Percentiles rank a stretch among this genome's conserved stretches.
phyloP scores from a whole-genome alignment of 192 early-diverging fungal genomes.

The Coemansia sp. region DNA sequence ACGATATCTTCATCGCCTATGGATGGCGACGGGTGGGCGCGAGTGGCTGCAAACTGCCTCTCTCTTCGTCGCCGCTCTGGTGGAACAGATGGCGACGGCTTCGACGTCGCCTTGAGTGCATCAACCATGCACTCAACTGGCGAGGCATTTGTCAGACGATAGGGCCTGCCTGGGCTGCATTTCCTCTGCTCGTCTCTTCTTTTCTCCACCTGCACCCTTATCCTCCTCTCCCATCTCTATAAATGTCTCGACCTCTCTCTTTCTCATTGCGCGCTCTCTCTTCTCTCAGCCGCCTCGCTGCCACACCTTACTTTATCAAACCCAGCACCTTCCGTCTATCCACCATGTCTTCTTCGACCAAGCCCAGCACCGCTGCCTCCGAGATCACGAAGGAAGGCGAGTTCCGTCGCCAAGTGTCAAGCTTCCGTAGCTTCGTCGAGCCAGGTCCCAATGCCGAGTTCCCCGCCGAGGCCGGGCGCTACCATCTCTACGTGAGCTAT shows the following conservation, averaged over 20 bases:
- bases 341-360: conserved; percentile 2
- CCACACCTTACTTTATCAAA: neutral
- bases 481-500: conserved; percentile 74
- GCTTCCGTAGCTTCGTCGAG: conserved; percentile 64
- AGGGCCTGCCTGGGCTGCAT: no score
- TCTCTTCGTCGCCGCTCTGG: neutral
- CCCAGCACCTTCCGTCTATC: neutral
- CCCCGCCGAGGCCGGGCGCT: conserved; percentile 71
- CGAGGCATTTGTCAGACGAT: neutral
- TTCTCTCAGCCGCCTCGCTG: no score
- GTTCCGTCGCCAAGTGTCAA: conserved; percentile 73
- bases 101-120: neutral
- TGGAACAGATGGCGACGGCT: neutral
- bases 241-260: no score
- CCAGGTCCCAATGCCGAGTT: conserved; percentile 62
- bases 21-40: conserved; percentile 36
- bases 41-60: conserved; percentile 11
- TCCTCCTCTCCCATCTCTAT: neutral
- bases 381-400: conserved; percentile 66
- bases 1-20: neutral
- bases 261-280: neutral
- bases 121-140: conserved; percentile 1
- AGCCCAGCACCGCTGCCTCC: conserved; percentile 1
- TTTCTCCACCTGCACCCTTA: neutral
- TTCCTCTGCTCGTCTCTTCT: neutral